phyloP scores from a whole-genome alignment of 108 stramenopile genomes.

The Aurantiochytrium sp. region DNA sequence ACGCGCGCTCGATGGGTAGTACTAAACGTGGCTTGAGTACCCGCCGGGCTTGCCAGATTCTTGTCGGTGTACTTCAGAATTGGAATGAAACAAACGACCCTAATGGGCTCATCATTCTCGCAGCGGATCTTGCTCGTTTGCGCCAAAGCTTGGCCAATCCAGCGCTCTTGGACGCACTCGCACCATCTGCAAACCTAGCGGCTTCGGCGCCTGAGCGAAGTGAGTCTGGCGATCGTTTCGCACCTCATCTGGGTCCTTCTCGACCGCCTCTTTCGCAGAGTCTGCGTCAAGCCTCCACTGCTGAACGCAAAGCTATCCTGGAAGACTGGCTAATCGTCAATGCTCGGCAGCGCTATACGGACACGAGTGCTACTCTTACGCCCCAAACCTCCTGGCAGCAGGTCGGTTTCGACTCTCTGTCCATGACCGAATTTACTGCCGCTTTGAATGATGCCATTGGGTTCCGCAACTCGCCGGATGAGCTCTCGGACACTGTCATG shows the following conservation, averaged over 20 bases:
- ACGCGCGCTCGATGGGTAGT: background rate
- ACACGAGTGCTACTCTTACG: background rate
- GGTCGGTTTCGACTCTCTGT: constrained; percentile 26
- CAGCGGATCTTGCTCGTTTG: background rate
- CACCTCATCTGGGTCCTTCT: no score
- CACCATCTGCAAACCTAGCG: no score
- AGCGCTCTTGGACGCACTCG: background rate
- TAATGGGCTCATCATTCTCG: background rate
- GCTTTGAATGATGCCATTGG: background rate
- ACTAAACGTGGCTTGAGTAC: background rate
- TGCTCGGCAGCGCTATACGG: background rate
- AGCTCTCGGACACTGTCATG: constrained; percentile 15
- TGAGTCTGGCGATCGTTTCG: no score
- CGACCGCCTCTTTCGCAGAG: no score
- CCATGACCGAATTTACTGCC: constrained; percentile 18
- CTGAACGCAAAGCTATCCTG: background rate
- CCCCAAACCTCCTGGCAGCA: background rate
- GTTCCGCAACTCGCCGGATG: background rate
- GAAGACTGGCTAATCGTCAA: background rate
- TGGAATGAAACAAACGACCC: background rate
- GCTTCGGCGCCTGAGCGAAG: no score
- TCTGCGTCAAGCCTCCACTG: no score
- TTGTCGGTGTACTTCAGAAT: background rate
- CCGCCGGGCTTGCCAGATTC: background rate
- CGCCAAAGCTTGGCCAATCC: background rate